Base-by-base conservation (phyloP, 1,284 basidiomycete species). In the Dichomitus squalens region DNA sequence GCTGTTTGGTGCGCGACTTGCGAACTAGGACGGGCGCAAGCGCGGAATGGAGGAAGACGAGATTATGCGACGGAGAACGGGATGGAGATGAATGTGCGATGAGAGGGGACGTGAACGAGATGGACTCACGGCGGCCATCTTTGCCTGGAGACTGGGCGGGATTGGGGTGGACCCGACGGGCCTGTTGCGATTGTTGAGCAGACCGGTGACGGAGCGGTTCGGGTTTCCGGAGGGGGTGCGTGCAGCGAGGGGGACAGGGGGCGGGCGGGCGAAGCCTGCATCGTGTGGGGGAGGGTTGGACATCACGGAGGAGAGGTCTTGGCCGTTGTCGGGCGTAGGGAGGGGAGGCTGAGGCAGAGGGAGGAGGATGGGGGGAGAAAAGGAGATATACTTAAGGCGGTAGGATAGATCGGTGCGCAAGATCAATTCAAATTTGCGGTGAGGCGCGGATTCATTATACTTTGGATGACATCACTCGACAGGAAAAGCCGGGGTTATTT, bases 111-210 rank as follows among this genome's bases (percentile, higher is more conserved):
- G 34, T 39, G 4, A 31, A 57, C 8, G 44, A 20, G 34, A 23
- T 41, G 50, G 7, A 79, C 86, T 68, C 64, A 92, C 90, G 20
- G 89, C 92, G 52, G 92, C 92, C 85, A 98, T 92, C 79, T 96
- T 97, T 59, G 93, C 93, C 70, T 95, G 94, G 53, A 98, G 81
- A 52, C 87, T 85, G 0, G 95, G 93, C 0, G 96, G 95, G 61
- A 96, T 90, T 49, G 88, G 86, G 0, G 87, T 86, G 18, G 84
- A 73, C 46, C 76, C 76, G 14, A 44, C 64, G 50, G 59, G 61
- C 43, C 67, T 75, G 36, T 55, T 60, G 72, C 68, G 72, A 72
- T 69, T 75, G 63, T 71, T 71, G 68, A 75, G 74, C 48, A 77
- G 68, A 34, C 75, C 74, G 43, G 78, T 74, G 61, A 82, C 77